phyloP scores from a whole-genome alignment of 352 stramenopile genomes.

The Saprolegnia diclina region DNA sequence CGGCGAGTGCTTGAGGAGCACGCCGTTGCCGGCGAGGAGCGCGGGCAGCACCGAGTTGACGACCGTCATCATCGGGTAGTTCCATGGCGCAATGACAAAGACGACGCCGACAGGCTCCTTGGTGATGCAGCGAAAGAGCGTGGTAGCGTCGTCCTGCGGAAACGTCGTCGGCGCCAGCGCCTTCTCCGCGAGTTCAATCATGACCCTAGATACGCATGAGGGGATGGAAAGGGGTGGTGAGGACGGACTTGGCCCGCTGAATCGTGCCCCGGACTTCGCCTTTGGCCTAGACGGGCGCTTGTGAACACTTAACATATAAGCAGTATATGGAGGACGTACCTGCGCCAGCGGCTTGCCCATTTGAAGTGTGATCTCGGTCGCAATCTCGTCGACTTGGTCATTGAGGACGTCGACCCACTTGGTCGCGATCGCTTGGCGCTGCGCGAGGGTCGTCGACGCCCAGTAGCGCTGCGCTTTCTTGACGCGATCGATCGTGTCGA shows the following conservation, averaged over 20 bases:
- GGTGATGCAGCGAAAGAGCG: conserved; percentile 72
- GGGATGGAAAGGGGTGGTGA: too few relatives aligned
- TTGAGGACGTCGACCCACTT: conserved; percentile 62
- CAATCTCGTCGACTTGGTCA: conserved; percentile 52
- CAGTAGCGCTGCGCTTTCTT: conserved; percentile 55
- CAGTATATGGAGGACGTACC: conserved; percentile 28
- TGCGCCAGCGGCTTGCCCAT: conserved; percentile 82
- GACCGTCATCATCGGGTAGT: conserved; percentile 83
- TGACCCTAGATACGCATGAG: conserved; percentile 33
- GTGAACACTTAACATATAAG: background rate
- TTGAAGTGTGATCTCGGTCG: conserved; percentile 68
- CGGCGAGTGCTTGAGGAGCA: conserved; percentile 76
- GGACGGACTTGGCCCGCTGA: conserved; percentile 14
- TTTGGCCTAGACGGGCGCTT: background rate
- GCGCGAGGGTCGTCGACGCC: conserved; percentile 41
- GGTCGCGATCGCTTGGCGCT: conserved; percentile 54
- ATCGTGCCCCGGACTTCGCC: conserved; percentile 23
- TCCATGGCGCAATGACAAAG: conserved; percentile 81
- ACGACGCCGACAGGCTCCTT: conserved; percentile 78
- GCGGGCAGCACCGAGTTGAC: conserved; percentile 82
- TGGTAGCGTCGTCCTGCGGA: conserved; percentile 40
- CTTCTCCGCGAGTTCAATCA: conserved; percentile 63
- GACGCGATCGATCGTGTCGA: conserved; percentile 51
- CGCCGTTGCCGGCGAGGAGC: conserved; percentile 72
- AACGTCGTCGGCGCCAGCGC: conserved; percentile 62